Conservation (phyloP, 2,329 filamentous ascomycete species). For the Pyrenophora tritici-repentis region DNA sequence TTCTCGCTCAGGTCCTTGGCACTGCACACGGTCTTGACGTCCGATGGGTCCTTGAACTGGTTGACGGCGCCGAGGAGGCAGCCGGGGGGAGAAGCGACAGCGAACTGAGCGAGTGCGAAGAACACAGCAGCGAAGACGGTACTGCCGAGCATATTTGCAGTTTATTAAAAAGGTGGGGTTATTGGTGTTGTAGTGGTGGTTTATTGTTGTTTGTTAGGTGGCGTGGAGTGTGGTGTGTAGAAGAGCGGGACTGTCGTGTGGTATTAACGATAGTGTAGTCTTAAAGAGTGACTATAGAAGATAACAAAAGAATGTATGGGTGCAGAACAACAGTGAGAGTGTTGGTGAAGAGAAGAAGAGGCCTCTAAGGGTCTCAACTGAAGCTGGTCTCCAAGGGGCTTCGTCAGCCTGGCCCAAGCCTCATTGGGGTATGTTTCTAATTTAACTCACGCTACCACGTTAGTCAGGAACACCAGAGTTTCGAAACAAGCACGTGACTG, state of each 20-base stretch:
- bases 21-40: conserved; percentile 36
- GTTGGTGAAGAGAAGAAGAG: conserved; percentile 12
- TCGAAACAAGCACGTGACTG: conserved; percentile 7
- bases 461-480: conserved; percentile 28
- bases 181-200: neutral
- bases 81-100: conserved; percentile 30
- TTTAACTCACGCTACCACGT: conserved; percentile 12
- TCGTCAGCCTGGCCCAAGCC: conserved; percentile 4
- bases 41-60: conserved; percentile 31
- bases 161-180: conserved; percentile 2
- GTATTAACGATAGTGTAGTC: conserved; percentile 17
- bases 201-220: neutral
- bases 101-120: conserved; percentile 30
- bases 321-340: conserved; percentile 12
- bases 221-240: too few species aligned
- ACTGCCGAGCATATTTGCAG: conserved; percentile 35
- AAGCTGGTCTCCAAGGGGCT: conserved; percentile 10
- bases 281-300: conserved; percentile 23
- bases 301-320: conserved; percentile 16
- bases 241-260: too few species aligned
- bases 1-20: conserved; percentile 30
- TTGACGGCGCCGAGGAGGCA: conserved; percentile 42
- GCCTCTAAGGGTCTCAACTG: conserved; percentile 7
- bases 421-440: conserved; percentile 9
- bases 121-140: conserved; percentile 34